phyloP scores from a whole-genome alignment of 371 early-diverging fungal species.

The Coemansia sp. region DNA sequence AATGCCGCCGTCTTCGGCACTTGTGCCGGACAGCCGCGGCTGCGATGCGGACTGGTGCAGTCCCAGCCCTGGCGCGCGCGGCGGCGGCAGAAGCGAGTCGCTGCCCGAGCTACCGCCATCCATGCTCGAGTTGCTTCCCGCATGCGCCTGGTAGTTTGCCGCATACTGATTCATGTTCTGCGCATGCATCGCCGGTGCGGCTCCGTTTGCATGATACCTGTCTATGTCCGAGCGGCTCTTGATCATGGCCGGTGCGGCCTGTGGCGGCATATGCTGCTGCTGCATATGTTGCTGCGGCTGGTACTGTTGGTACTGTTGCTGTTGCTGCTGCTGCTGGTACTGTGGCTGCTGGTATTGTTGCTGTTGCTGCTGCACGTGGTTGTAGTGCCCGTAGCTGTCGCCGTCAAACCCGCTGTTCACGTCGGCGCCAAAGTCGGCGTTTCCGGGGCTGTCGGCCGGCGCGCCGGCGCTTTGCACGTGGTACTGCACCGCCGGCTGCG shows the following conservation, averaged over 20 bases:
- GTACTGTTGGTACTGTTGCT: neutral
- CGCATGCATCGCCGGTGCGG: conserved; percentile 7
- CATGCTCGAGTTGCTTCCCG: conserved; percentile 12
- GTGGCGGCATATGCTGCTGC: neutral
- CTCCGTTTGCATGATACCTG: neutral
- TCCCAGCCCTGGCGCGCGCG: conserved; percentile 16
- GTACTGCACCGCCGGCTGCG: conserved; percentile 23
- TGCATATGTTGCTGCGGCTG: conserved; percentile 2
- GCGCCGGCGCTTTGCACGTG: neutral
- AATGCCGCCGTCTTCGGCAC: conserved; percentile 9
- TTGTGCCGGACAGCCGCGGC: conserved; percentile 29
- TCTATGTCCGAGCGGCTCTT: conserved; percentile 11
- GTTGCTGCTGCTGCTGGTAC: neutral
- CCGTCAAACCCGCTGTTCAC: conserved; percentile 42
- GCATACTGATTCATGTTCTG: conserved; percentile 14
- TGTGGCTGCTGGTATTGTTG: neutral
- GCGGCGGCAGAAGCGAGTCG: conserved; percentile 21
- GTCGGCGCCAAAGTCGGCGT: conserved; percentile 33
- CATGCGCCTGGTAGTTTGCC: conserved; percentile 8
- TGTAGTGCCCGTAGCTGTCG: conserved; percentile 40
- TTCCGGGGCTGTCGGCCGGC: conserved; percentile 12
- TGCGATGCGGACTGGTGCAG: conserved; percentile 45
- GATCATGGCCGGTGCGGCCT: neutral
- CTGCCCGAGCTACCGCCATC: conserved; percentile 29
- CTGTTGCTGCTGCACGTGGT: conserved; percentile 10